Percentiles rank a stretch among this genome's conserved stretches.
Evolutionary conservation across 2,329 filamentous ascomycete species (phyloP).

Genomic region (Beauveria pseudobassiana): DNA sequence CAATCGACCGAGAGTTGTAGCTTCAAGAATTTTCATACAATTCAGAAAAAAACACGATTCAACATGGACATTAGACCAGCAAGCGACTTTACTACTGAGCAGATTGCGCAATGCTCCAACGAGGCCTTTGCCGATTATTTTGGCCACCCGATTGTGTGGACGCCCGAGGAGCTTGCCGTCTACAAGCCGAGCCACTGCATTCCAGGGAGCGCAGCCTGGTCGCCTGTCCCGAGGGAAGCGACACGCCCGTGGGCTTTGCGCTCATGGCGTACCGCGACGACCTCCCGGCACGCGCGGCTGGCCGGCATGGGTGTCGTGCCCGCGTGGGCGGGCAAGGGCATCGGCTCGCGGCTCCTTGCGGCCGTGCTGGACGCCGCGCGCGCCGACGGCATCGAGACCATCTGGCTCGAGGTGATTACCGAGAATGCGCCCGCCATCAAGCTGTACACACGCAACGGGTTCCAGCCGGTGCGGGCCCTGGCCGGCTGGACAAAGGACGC

Average conservation of each 20-base stretch:
- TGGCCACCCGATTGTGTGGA: conserved; percentile 7
- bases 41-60: too few relatives aligned
- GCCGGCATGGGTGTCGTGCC: conserved; percentile 17
- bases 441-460: conserved; percentile 16
- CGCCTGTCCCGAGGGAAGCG: conserved; percentile 4
- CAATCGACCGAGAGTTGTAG: too few relatives aligned
- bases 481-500: conserved; percentile 12
- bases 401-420: conserved; percentile 19
- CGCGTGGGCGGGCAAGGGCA: conserved; percentile 13
- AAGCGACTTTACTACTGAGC: not conserved
- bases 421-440: conserved; percentile 13
- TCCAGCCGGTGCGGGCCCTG: conserved; percentile 12
- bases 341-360: conserved; percentile 12
- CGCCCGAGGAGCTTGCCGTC: conserved; percentile 3
- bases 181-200: conserved; percentile 11
- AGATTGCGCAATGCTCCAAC: conserved; percentile 14
- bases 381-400: conserved; percentile 2
- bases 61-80: not conserved
- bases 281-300: conserved; percentile 15
- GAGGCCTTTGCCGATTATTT: conserved; percentile 15
- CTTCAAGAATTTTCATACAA: too few relatives aligned
- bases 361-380: conserved; percentile 12
- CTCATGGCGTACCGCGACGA: conserved; percentile 16
- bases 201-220: conserved; percentile 11
- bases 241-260: conserved; percentile 15